Percentiles rank a stretch among this genome's conserved stretches.
Evolutionary conservation across 2,329 filamentous ascomycete genomes (phyloP).

Genomic region (Periconia macrospinosa): DNA sequence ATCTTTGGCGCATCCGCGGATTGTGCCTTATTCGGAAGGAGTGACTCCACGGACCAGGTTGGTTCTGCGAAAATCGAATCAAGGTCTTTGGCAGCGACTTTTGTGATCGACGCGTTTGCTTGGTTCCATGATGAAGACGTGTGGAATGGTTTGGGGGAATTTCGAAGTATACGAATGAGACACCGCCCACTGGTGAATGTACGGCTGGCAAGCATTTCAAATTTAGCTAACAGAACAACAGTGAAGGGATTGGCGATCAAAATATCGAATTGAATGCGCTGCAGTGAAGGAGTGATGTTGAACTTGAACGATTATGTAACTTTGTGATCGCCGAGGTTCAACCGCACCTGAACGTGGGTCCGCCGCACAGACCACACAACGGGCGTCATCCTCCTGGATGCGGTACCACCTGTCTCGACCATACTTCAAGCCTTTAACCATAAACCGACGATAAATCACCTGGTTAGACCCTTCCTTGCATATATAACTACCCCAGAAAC

Average conservation of each 20-base stretch:
- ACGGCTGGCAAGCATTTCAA: constrained; percentile 5
- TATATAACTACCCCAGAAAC: neutral
- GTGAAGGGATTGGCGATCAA: neutral
- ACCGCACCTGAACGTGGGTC: constrained; percentile 19
- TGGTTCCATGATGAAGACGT: neutral
- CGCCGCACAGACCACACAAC: constrained; percentile 28
- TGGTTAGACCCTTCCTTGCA: neutral
- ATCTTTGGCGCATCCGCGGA: constrained; percentile 49
- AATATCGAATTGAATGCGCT: neutral
- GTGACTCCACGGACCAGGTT: constrained; percentile 79
- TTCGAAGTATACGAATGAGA: neutral
- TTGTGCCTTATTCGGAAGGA: constrained; percentile 58
- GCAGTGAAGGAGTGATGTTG: constrained; percentile 4
- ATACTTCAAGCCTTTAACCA: constrained; percentile 11
- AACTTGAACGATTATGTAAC: constrained; percentile 5
- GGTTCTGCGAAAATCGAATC: constrained; percentile 63
- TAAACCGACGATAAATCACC: neutral
- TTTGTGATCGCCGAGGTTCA: constrained; percentile 12
- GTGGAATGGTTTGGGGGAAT: constrained; percentile 2
- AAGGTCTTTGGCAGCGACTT: constrained; percentile 29
- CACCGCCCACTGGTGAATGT: neutral
- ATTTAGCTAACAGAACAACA: neutral
- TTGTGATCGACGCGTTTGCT: constrained; percentile 3
- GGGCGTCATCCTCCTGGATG: constrained; percentile 34
- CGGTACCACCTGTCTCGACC: constrained; percentile 36